These are phyloP conservation scores for Populus pruinosa DNA, from an alignment of 345 rosid genomes.

Conservation along the genomic window DNA sequence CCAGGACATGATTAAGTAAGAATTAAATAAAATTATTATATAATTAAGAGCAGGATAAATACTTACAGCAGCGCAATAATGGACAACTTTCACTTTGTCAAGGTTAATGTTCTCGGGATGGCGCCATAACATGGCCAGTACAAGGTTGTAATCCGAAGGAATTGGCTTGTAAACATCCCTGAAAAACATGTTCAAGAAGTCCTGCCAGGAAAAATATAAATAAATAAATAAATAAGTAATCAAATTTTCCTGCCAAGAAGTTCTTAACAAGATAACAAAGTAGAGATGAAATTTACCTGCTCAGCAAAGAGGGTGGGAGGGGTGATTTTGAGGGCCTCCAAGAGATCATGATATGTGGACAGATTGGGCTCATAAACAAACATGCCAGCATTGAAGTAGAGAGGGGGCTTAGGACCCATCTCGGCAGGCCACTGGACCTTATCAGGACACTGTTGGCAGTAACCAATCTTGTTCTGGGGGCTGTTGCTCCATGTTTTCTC, in stretches of 20 bases:
- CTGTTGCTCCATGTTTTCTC: conserved; percentile 74
- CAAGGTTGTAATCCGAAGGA: conserved; percentile 65
- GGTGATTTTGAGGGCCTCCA: conserved; percentile 43
- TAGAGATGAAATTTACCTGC: conserved; percentile 34
- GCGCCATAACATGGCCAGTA: conserved; percentile 83
- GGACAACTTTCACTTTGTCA: conserved; percentile 64
- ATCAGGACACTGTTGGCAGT: conserved; percentile 80
- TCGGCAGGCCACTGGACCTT: conserved; percentile 55
- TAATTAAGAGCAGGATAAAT: background rate
- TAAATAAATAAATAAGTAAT: background rate
- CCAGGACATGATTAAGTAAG: background rate
- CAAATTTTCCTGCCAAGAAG: background rate
- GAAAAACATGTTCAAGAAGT: conserved; percentile 79
- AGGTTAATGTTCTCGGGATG: conserved; percentile 76
- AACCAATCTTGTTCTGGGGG: conserved; percentile 53
- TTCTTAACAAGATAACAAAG: background rate
- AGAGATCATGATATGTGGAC: conserved; percentile 47
- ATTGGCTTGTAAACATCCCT: conserved; percentile 65
- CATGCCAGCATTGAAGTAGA: conserved; percentile 84
- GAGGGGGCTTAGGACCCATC: conserved; percentile 59
- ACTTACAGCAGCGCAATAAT: conserved; percentile 90
- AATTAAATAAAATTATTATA: background rate
- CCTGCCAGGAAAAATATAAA: conserved; percentile 30
- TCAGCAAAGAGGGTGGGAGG: conserved; percentile 74
- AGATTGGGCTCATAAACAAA: conserved; percentile 66